phyloP scores from a whole-genome alignment of 2,329 filamentous ascomycete genomes.

The Ustilaginoidea virens region DNA sequence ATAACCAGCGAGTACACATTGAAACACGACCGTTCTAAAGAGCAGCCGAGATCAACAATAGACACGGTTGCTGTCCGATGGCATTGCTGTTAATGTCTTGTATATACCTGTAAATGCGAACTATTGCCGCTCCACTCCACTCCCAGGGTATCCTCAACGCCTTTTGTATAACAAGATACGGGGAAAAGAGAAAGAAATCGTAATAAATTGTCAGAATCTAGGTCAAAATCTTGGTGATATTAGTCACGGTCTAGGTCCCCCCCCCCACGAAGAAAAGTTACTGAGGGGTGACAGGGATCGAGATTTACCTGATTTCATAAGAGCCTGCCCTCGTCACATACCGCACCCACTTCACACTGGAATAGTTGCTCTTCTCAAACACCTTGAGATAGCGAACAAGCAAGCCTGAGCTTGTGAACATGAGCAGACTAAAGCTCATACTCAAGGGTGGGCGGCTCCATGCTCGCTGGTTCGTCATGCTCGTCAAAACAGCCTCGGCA shows the following conservation, averaged over 20 bases:
- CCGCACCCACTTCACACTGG: slow-evolving; percentile 95
- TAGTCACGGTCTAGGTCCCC: too few species aligned
- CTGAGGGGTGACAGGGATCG: neutral
- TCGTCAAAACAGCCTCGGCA: slow-evolving; percentile 82
- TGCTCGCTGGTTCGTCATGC: slow-evolving; percentile 95
- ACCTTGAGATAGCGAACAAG: slow-evolving; percentile 93
- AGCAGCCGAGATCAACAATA: too few species aligned
- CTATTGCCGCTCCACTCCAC: slow-evolving; percentile 1
- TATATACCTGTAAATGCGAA: neutral
- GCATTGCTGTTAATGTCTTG: too few species aligned
- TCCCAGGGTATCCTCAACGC: slow-evolving; percentile 3
- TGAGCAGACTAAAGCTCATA: slow-evolving; percentile 82
- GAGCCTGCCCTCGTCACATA: slow-evolving; percentile 98
- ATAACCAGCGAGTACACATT: too few species aligned
- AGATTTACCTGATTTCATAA: slow-evolving; percentile 74
- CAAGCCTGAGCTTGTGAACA: slow-evolving; percentile 94
- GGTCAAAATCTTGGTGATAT: too few species aligned
- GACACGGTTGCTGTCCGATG: too few species aligned
- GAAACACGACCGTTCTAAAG: too few species aligned
- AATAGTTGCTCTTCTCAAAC: slow-evolving; percentile 98
- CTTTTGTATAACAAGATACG: slow-evolving; percentile 3
- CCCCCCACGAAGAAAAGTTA: too few species aligned
- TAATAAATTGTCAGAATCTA: too few species aligned
- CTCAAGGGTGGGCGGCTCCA: slow-evolving; percentile 91
- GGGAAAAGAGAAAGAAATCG: too few species aligned